Evolutionary conservation across 1,284 basidiomycete species (phyloP), one percentile per base, ranked within the genome.

Genomic region (Crucibulum cyathiforme): DNA sequence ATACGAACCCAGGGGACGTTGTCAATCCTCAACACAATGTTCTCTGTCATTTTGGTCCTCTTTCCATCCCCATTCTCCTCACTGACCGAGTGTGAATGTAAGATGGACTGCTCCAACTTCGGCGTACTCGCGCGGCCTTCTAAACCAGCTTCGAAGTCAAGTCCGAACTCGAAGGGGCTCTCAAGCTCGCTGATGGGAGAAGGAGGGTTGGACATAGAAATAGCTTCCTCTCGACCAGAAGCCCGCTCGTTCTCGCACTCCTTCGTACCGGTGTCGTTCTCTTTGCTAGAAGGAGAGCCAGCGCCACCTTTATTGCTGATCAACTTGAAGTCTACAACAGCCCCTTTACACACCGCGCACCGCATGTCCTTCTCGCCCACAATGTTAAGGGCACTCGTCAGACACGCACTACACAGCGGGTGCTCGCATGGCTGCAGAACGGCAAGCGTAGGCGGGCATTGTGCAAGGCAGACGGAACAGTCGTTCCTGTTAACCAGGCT

Each of bases 321-420:
- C 35, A 93, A 74, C 57, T 85, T 84, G 71, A 93, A 93, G 70
- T 90, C 86, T 37, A 80, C 80, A 34, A 93, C 90, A 48, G 85
- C 83, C 39, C 74, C 75, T 63, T 87, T 87, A 74, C 91, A 93
- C 48, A 91, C 88, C 12, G 90, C 88, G 62, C 91, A 93, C 60
- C 88, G 85, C 86, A 93, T 92, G 63, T 90, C 89, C 71, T 93
- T 93, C 73, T 93, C 92, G 8, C 91, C 91, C 24, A 93, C 91
- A 57, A 93, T 93, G 65, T 94, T 93, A 56, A 94, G 78, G 5
- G 90, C 89, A 56, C 90, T 92, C 1, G 92, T 93, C 57, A 94
- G 80, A 69, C 92, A 94, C 6, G 83, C 82, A 2, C 90, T 90
- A 70, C 92, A 94, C 3, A 93, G 78, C 2, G 89, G 82, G 69